Conservation (phyloP, 495 filamentous ascomycete species). For the Pyronema domesticum region DNA sequence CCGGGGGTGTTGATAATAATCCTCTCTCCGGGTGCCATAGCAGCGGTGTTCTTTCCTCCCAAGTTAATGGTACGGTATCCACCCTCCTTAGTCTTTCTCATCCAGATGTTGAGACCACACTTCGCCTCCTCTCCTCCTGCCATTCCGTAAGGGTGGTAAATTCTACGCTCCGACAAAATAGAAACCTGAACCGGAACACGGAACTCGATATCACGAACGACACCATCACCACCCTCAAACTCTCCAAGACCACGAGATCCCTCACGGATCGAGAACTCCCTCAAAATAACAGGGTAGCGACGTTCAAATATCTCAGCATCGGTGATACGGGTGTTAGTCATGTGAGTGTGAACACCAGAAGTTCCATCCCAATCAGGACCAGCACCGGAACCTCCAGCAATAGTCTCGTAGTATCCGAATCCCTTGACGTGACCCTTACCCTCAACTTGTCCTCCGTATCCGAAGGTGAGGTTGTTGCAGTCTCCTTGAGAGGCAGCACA, state of each 20-base stretch:
- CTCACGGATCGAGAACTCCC: conserved; percentile 58
- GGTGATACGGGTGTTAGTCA: conserved; percentile 98
- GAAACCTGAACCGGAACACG: conserved; percentile 71
- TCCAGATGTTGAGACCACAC: conserved; percentile 75
- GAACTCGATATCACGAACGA: conserved; percentile 89
- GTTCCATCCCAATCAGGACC: conserved; percentile 72
- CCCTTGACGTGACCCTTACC: conserved; percentile 45
- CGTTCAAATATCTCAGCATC: conserved; percentile 93
- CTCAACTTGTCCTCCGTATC: conserved; percentile 62
- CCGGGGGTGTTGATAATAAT: conserved; percentile 61
- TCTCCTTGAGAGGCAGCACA: conserved; percentile 83
- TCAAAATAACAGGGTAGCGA: conserved; percentile 72
- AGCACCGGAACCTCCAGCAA: conserved; percentile 81
- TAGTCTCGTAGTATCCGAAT: conserved; percentile 97
- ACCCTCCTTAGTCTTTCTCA: conserved; percentile 39
- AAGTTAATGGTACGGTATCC: conserved; percentile 62
- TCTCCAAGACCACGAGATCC: conserved; percentile 55
- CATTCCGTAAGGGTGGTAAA: conserved; percentile 77
- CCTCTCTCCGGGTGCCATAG: conserved; percentile 68
- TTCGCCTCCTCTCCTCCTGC: conserved; percentile 67
- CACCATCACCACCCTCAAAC: conserved; percentile 74
- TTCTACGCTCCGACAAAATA: conserved; percentile 72
- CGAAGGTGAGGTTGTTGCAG: conserved; percentile 80
- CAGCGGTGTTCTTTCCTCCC: conserved; percentile 76
- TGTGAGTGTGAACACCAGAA: conserved; percentile 81